Evolutionary conservation across 75 land plant genomes (phyloP).

Genomic region (Pseudotsuga menziesii): DNA sequence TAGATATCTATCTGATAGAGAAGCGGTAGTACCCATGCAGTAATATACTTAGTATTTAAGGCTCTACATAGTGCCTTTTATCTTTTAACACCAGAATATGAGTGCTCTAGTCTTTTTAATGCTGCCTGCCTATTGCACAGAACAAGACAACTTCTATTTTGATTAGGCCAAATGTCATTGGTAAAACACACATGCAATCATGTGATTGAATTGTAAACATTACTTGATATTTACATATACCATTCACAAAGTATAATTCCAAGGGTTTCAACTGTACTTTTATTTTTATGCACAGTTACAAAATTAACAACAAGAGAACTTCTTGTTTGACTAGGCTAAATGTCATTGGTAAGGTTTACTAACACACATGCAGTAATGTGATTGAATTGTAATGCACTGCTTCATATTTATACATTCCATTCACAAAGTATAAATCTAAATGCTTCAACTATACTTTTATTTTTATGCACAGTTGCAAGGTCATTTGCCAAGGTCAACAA

Average conservation of each 20-base stretch:
- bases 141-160: no score
- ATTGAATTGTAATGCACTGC: not conserved
- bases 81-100: no score
- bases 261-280: not conserved
- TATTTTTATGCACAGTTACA: slow-evolving; percentile 1
- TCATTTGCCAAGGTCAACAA: not conserved
- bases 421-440: not conserved
- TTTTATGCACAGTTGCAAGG: slow-evolving; percentile 4
- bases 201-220: not conserved
- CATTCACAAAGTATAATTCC: not conserved
- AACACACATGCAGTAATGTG: not conserved
- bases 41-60: no score
- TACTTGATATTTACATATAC: not conserved
- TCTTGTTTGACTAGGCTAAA: no score
- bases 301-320: not conserved
- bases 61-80: no score
- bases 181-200: not conserved
- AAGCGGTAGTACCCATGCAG: no score
- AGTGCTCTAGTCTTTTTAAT: no score
- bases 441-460: not conserved
- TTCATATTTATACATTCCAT: not conserved
- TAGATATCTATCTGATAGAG: no score
- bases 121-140: no score
- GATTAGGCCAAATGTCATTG: not conserved
- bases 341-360: not conserved